Evolutionary conservation across 139 green algal genomes (phyloP), one percentile per base, ranked within the genome.

Genomic region (Chara braunii): DNA sequence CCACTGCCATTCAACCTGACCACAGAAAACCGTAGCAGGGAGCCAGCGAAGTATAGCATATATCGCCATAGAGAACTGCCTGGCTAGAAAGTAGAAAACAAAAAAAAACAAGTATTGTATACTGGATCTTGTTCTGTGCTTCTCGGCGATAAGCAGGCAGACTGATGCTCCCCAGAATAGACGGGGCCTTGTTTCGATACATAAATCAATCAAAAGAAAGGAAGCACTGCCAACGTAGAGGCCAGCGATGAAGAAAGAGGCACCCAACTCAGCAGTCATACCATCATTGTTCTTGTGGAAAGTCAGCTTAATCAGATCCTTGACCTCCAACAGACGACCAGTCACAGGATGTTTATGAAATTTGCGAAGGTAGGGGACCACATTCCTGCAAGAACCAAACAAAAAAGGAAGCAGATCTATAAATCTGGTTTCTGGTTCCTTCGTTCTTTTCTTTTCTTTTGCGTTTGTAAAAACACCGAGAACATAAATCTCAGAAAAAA

Each of bases 251-350:
- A n/a, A n/a, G n/a, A n/a, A n/a, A n/a, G n/a, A n/a, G n/a, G n/a
- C n/a, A n/a, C n/a, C n/a, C n/a, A n/a, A n/a, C n/a, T n/a, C n/a
- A n/a, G n/a, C n/a, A n/a, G n/a, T n/a, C 50, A 14, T 36, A 59
- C 76, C 70, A 0, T 72, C 68, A 8, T 8, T 60, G 55, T 96
- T 97, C 78, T 94, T 95, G 67, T 92, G 74, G 56, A 94, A 97
- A 60, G 89, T 84, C 12, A 98, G 87, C 59, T 85, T 81, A 24
- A 86, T 88, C 24, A 99, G 76, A 59, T 97, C 88, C 33, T 78
- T 84, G 7, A 96, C 60, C 62, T 84, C 60, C 60, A 97, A 73
- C 1, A 87, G 86, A 57, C 81, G 68, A 1, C 91, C 91, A 0
- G 71, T 88, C 2, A 95, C 87, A 3, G 93, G 93, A 73, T 96